These are phyloP conservation scores for Quillaja saponaria DNA, from an alignment of 306 rosid genomes.

Conservation along the genomic window DNA sequence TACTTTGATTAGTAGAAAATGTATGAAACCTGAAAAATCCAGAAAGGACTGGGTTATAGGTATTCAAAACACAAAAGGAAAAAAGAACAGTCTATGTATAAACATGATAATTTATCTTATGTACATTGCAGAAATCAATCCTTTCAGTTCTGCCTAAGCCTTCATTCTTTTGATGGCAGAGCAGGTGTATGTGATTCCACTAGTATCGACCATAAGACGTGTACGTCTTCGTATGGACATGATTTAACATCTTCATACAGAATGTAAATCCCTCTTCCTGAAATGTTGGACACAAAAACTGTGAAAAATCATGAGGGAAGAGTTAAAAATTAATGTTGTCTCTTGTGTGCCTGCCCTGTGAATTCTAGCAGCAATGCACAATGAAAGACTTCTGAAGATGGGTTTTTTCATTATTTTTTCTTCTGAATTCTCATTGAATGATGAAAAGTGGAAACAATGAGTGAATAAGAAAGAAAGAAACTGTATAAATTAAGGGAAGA, in stretches of 20 bases:
- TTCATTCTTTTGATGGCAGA: conserved; percentile 54
- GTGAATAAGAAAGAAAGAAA: background rate
- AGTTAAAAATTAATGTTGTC: background rate
- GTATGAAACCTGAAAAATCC: conserved; percentile 26
- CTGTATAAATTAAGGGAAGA: background rate
- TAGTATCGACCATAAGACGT: conserved; percentile 87
- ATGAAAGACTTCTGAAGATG: conserved; percentile 9
- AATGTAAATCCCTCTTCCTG: conserved; percentile 92
- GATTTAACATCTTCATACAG: conserved; percentile 87
- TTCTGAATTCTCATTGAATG: background rate
- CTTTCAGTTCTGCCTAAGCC: conserved; percentile 24
- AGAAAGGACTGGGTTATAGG: conserved; percentile 13
- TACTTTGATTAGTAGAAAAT: background rate
- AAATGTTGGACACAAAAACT: background rate
- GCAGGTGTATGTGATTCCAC: conserved; percentile 72
- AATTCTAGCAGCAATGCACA: conserved; percentile 15
- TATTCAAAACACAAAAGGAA: conserved; percentile 24
- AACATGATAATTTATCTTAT: conserved; percentile 34
- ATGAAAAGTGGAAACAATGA: background rate
- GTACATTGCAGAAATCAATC: conserved; percentile 35
- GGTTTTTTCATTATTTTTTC: conserved; percentile 1
- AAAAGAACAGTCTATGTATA: conserved; percentile 24
- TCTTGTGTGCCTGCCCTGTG: no score
- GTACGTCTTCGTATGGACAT: conserved; percentile 87
- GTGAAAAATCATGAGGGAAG: background rate